Evolutionary conservation across 2,329 filamentous ascomycete species (phyloP).

Genomic region (Botrytis squamosa): DNA sequence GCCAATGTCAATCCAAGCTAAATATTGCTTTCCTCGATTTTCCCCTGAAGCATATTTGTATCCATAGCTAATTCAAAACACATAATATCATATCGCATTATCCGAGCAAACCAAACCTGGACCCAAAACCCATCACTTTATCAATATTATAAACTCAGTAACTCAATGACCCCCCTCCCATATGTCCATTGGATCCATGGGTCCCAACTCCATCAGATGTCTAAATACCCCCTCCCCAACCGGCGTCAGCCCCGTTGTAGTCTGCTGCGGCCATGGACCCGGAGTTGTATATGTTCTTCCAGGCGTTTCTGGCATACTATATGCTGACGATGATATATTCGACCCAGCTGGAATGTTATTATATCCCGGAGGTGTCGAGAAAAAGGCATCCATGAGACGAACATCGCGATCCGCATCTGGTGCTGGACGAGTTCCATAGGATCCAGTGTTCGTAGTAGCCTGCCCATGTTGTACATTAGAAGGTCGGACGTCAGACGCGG

Average conservation of each 20-base stretch:
- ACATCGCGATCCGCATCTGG: slow-evolving; percentile 34
- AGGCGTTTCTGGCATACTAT: slow-evolving; percentile 42
- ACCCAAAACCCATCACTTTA: not conserved
- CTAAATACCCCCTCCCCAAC: slow-evolving; percentile 57
- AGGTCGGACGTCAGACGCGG: slow-evolving; percentile 46
- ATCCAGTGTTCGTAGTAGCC: slow-evolving; percentile 44
- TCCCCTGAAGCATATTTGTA: not conserved
- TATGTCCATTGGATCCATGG: slow-evolving; percentile 50
- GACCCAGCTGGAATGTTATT: slow-evolving; percentile 26
- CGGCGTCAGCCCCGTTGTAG: slow-evolving; percentile 50
- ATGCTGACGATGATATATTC: slow-evolving; percentile 38
- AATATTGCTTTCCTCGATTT: not conserved
- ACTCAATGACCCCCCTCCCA: slow-evolving; percentile 32
- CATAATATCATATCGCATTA: not conserved
- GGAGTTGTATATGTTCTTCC: not conserved
- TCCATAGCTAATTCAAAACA: not conserved
- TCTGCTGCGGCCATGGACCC: slow-evolving; percentile 38
- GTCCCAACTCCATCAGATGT: slow-evolving; percentile 57
- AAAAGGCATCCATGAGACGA: slow-evolving; percentile 37
- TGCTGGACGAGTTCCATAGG: slow-evolving; percentile 54
- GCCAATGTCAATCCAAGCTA: not conserved
- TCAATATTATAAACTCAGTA: not conserved
- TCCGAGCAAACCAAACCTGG: not conserved
- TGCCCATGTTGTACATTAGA: slow-evolving; percentile 28
- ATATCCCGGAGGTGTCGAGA: slow-evolving; percentile 29